Evolutionary conservation across 1,284 basidiomycete genomes (phyloP), one percentile per base, ranked within the genome.

Genomic region (Salmacisia buchloeana): DNA sequence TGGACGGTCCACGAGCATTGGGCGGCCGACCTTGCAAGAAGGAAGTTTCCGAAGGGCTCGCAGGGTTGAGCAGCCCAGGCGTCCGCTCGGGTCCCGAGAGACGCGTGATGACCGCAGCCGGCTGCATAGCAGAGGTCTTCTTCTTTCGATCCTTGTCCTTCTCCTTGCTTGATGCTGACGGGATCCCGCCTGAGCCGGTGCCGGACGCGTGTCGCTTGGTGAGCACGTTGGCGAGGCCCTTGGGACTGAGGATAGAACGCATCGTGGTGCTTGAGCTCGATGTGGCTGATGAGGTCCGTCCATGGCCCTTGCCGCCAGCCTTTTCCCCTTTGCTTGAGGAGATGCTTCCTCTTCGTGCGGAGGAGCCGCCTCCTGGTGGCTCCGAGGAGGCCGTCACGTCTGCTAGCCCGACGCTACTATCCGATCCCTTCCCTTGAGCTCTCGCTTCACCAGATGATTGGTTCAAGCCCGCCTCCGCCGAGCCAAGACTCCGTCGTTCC

Each of bases 161-260:
- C 27, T 12, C 1, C 27, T 54, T 54, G 29, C 45, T 49, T 49
- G 6, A 5, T 27, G 45, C 29, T 54, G 49, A 29, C 13, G 7
- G 49, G 34, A 29, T 54, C n/a, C 49, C n/a, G n/a, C n/a, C n/a
- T n/a, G n/a, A n/a, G n/a, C n/a, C n/a, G n/a, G n/a, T n/a, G n/a
- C n/a, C n/a, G n/a, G n/a, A n/a, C n/a, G n/a, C n/a, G n/a, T 54
- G 49, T n/a, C 49, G 49, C 6, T 54, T 54, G 12, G 27, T 31
- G 13, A 54, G 5, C 25, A 34, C 49, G 3, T 15, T 6, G 12
- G 49, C 49, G 29, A 54, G 4, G 27, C 49, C 31, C 27, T 54
- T 54, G 4, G 49, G 18, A n/a, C 49, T 54, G 12, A 54, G 15
- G 49, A 54, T 54, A 18, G 49, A 54, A 5, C 49, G 27, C 49